These are phyloP conservation scores for Westerdykella sp. DNA, from an alignment of 2,329 filamentous ascomycete species.

Conservation along the genomic window DNA sequence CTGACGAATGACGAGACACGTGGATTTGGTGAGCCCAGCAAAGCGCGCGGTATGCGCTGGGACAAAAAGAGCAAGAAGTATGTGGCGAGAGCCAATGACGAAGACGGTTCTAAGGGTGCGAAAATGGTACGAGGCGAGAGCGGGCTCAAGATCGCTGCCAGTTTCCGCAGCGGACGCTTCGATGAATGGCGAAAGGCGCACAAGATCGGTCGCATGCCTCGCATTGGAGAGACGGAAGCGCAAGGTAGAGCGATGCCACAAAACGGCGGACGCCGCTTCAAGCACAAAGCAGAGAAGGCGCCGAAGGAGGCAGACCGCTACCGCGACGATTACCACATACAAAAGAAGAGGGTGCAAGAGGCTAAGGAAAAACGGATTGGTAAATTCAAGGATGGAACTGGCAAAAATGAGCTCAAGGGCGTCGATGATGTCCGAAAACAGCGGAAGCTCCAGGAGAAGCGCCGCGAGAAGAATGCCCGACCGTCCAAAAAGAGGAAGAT, in stretches of 20 bases:
- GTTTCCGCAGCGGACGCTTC: conserved; percentile 88
- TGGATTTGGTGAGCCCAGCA: conserved; percentile 70
- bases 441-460: conserved; percentile 68
- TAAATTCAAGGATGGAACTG: conserved; percentile 64
- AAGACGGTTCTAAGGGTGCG: conserved; percentile 71
- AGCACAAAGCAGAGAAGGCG: conserved; percentile 79
- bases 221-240: conserved; percentile 74
- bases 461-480: conserved; percentile 80
- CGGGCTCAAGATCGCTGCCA: conserved; percentile 91
- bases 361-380: conserved; percentile 79
- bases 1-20: conserved; percentile 83
- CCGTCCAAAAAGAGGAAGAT: conserved; percentile 58
- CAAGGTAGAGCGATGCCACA: conserved; percentile 26
- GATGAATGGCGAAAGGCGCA: conserved; percentile 87
- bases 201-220: conserved; percentile 69
- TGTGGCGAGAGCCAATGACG: conserved; percentile 83
- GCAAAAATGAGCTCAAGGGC: conserved; percentile 71
- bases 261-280: conserved; percentile 56
- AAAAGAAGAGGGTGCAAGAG: conserved; percentile 83
- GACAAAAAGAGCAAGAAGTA: conserved; percentile 97
- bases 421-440: conserved; percentile 80
- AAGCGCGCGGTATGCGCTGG: conserved; percentile 76
- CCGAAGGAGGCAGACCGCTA: conserved; percentile 92
- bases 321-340: conserved; percentile 80
- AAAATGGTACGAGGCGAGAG: conserved; percentile 82